A percentile compares a stretch with the other conserved stretches of the same genome.
Conservation (phyloP, 257 asterid genomes). For the Nicotiana undulata region DNA sequence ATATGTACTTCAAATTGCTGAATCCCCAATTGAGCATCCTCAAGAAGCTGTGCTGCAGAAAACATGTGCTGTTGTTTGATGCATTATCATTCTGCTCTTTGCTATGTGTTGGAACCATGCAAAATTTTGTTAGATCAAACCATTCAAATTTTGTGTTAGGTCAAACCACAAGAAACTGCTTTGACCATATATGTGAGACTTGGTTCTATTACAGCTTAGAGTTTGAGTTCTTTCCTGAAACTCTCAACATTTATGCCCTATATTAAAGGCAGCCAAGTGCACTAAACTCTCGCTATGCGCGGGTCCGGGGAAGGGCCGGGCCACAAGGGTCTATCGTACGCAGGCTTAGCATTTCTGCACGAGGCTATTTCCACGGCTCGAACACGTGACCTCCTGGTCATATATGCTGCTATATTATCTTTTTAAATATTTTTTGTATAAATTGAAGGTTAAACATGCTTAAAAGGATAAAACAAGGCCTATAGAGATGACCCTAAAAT, state of each 20-base stretch:
- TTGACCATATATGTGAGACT: not conserved
- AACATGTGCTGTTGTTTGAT: not conserved
- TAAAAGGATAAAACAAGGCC: not conserved
- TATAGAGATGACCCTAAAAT: not conserved
- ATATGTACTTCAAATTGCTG: not conserved
- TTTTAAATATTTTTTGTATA: not conserved
- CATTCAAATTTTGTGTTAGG: not conserved
- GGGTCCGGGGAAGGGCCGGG: too few relatives aligned
- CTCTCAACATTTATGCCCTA: not conserved
- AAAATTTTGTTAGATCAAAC: not conserved
- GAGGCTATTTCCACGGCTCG: too few relatives aligned
- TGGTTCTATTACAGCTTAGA: not conserved
- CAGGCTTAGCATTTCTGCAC: too few relatives aligned
- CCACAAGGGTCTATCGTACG: too few relatives aligned
- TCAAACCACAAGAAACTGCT: not conserved
- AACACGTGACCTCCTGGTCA: too few relatives aligned
- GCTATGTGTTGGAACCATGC: constrained; percentile 1
- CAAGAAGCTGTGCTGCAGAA: not conserved
- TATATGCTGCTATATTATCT: not conserved
- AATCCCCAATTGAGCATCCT: not conserved
- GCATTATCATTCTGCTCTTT: not conserved
- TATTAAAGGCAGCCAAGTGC: too few relatives aligned
- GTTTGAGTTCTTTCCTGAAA: not conserved
- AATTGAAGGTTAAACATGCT: not conserved
- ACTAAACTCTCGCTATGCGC: too few relatives aligned